Base-by-base conservation (phyloP, 495 filamentous ascomycete species). In the Penicillium lagena region DNA sequence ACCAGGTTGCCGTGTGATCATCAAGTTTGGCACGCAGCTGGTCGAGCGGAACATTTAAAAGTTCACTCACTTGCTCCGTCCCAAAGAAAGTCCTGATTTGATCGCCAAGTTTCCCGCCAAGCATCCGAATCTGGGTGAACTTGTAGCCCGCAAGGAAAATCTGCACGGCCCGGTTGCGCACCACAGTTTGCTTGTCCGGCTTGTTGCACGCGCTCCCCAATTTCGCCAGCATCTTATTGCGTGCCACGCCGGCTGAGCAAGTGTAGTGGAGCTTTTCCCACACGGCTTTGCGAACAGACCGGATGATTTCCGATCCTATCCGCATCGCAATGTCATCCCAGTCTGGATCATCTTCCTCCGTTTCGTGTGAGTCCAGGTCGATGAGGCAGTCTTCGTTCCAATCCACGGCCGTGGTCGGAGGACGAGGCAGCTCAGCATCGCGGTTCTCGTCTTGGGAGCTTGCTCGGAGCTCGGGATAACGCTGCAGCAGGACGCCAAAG, bases 181-280 rank as follows among this genome's bases (percentile, higher is more conserved):
- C 80, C 30, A 96, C 77, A 0, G 89, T 98, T 55, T 98, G 93
- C 47, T 85, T 79, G 62, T 96, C 90, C 30, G 93, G 94, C 59
- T 98, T 98, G 64, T 87, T 89, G 69, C 87, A 77, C 15, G 78
- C 87, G 29, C 87, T 93, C 45, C 91, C 93, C 40, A 97, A 71
- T 68, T 97, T 98, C 38, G 89, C 87, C 46, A 97, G 76, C 82
- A 96, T 90, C 64, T 96, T 98, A 68, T 96, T 97, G 29, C 76
- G 77, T 12, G 89, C 85, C 51, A 98, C 71, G 7, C 93, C 93
- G 1, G 78, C 93, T 17, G 89, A 91, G 64, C 89, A 96, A 12
- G 91, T 96, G 60, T 97, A 97, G 37, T 80, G 79, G 22, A 96
- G 63, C 37, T 75, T 63, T 35, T 81, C 74, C 56, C 76, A 77